These are phyloP conservation scores for Striga asiatica DNA, from an alignment of 257 asterid genomes.

Conservation along the genomic window DNA sequence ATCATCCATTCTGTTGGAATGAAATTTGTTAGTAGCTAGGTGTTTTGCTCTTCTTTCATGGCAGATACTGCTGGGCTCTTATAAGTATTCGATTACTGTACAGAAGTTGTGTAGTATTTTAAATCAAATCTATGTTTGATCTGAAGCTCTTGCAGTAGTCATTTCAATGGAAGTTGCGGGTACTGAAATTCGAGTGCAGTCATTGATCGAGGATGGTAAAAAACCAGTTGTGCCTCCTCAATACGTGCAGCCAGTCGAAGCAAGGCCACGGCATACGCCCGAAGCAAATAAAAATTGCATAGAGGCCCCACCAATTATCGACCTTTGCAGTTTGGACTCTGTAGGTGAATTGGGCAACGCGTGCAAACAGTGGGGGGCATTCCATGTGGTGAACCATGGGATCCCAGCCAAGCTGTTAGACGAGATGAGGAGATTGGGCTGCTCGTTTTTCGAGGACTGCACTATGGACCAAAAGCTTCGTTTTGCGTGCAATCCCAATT, in stretches of 20 bases:
- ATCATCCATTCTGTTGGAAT: no score
- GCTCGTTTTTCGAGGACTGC: slow-evolving; percentile 54
- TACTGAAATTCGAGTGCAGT: slow-evolving; percentile 49
- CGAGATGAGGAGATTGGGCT: slow-evolving; percentile 42
- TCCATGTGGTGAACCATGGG: slow-evolving; percentile 69
- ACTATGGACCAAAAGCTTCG: slow-evolving; percentile 47
- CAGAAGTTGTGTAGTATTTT: no score
- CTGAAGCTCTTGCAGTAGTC: no score
- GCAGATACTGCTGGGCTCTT: no score
- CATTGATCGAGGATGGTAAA: slow-evolving; percentile 27
- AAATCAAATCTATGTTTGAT: no score
- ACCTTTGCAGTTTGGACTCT: slow-evolving; percentile 26
- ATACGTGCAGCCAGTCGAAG: slow-evolving; percentile 59
- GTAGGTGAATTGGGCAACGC: slow-evolving; percentile 31
- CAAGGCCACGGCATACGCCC: slow-evolving; percentile 24
- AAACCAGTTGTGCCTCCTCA: slow-evolving; percentile 46
- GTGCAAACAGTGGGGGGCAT: slow-evolving; percentile 85
- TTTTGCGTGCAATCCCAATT: slow-evolving; percentile 48
- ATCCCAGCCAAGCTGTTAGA: slow-evolving; percentile 40
- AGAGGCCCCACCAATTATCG: slow-evolving; percentile 30
- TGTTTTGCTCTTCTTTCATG: no score
- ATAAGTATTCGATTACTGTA: no score
- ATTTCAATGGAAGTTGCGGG: slow-evolving; percentile 30
- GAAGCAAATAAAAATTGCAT: slow-evolving; percentile 1
- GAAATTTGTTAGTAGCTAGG: no score